Percentiles rank a stretch among this genome's conserved stretches.
phyloP scores from a whole-genome alignment of 257 asterid genomes.

The Echium plantagineum region DNA sequence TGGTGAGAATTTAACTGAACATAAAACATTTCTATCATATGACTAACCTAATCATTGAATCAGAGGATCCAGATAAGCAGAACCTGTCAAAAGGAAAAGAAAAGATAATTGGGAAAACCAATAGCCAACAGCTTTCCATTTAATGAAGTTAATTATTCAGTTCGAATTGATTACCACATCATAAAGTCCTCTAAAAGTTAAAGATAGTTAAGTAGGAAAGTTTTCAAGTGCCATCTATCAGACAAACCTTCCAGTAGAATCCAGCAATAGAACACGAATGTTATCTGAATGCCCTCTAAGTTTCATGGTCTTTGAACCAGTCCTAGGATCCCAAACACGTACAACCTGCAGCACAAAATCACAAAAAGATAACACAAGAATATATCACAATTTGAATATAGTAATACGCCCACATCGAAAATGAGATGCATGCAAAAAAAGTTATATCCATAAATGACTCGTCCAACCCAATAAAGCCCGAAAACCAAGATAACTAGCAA shows the following conservation, averaged over 20 bases:
- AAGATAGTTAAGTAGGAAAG: background rate
- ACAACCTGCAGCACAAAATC: conserved; percentile 40
- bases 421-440: background rate
- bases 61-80: conserved; percentile 97
- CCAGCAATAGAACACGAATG: conserved; percentile 73
- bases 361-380: conserved; percentile 4
- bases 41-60: conserved; percentile 92
- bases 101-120: background rate
- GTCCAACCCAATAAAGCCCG: background rate
- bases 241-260: conserved; percentile 89
- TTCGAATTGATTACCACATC: background rate
- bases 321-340: conserved; percentile 97
- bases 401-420: background rate
- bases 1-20: background rate
- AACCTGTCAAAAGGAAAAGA: conserved; percentile 46
- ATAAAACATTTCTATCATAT: background rate
- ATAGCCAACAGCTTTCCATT: background rate
- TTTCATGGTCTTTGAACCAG: conserved; percentile 90
- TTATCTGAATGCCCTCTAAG: conserved; percentile 96
- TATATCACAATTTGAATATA: background rate
- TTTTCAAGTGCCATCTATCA: background rate
- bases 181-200: background rate
- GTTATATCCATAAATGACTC: background rate
- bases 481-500: conserved; percentile 10
- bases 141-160: background rate